Base-by-base conservation (phyloP, 2,329 filamentous ascomycete species). In the Fusarium fujikuroi region DNA sequence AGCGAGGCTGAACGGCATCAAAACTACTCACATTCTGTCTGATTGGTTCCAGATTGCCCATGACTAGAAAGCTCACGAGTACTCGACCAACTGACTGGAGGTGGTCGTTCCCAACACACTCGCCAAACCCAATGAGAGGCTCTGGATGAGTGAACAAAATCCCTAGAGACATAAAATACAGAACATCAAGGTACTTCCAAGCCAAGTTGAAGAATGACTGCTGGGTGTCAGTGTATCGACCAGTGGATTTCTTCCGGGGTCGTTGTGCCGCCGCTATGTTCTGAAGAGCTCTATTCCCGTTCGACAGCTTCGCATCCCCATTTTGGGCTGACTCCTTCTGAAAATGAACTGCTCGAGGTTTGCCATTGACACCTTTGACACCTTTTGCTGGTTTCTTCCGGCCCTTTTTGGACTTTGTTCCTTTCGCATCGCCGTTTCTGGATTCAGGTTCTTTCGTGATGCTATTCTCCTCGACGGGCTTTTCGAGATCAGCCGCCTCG, bases 31-130 rank as follows among this genome's bases (percentile, higher is more conserved):
- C 77, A 57, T 70, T 34, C 23, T 37, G 60, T 36, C 76, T 72
- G 3, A 78, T 25, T 9, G 77, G 72, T 57, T 79, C 77, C 32
- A 76, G 15, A 14, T 66, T 75, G 25, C 77, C 77, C 19, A 79
- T 52, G 8, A 71, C 39, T 21, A 69, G 57, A 56, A 75, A 78
- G 49, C 62, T 67, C 15, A 63, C 49, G n/a, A 78, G 28, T 34
- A 72, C 52, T 28, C 72, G 75, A 7, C 50, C 60, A 40, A 56
- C 23, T 62, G 44, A 59, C 37, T 54, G 52, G 34, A 57, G 30
- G 36, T 25, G n/a, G 19, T 15, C 30, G 21, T 44, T 40, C n/a
- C 32, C 53, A 11, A 18, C 32, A 36, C 25, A 25, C 19, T 44
- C 18, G 9, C 46, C 44, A 19, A 67, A 30, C 12, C 49, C 58